phyloP scores from a whole-genome alignment of 1,284 basidiomycete genomes.

The Trametes versicolor region DNA sequence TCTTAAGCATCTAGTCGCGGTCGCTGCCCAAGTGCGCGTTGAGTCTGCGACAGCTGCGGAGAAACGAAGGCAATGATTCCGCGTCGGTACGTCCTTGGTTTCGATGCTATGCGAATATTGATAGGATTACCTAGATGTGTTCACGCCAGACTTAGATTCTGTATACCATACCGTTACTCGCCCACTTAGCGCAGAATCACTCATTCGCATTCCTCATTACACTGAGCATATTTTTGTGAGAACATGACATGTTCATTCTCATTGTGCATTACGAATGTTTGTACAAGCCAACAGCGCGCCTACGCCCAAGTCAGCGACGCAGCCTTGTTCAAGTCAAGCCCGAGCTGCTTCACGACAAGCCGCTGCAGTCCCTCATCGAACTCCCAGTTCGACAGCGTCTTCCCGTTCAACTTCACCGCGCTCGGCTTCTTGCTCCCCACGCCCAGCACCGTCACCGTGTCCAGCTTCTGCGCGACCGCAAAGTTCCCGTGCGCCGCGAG shows the following conservation, averaged over 20 bases:
- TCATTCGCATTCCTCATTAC: too few species aligned
- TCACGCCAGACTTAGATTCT: not conserved
- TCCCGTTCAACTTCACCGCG: constrained; percentile 29
- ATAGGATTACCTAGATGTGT: not conserved
- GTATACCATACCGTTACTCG: too few species aligned
- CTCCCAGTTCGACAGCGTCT: constrained; percentile 20
- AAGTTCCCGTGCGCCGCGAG: constrained; percentile 50
- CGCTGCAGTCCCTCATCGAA: constrained; percentile 33
- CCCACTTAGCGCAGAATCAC: too few species aligned
- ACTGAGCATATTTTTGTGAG: too few species aligned
- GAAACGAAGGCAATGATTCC: constrained; percentile 1
- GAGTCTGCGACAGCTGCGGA: constrained; percentile 15
- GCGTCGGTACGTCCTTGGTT: too few species aligned
- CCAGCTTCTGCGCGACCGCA: constrained; percentile 43
- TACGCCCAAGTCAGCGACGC: constrained; percentile 2
- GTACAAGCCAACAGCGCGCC: not conserved
- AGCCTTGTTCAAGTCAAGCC: not conserved
- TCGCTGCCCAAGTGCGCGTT: constrained; percentile 30
- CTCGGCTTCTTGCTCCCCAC: constrained; percentile 41
- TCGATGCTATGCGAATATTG: too few species aligned
- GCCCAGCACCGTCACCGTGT: constrained; percentile 47
- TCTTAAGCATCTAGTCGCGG: constrained; percentile 17
- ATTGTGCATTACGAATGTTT: not conserved
- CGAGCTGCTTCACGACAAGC: constrained; percentile 26
- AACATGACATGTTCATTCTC: too few species aligned